phyloP scores from a whole-genome alignment of 768 basidiomycete species.

The Tylopilus felleus region DNA sequence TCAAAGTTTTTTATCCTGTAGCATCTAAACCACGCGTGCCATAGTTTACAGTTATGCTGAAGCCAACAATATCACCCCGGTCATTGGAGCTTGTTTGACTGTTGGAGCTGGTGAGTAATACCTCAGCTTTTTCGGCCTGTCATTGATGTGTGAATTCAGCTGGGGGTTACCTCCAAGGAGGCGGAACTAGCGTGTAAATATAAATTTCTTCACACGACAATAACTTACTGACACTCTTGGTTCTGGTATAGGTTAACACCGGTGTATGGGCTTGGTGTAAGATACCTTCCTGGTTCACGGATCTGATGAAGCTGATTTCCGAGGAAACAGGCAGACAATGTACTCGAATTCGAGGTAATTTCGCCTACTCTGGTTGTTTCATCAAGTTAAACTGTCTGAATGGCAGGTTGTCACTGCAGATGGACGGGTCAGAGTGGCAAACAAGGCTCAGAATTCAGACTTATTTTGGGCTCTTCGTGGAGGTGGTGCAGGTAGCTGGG shows the following conservation, averaged over 20 bases:
- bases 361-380: background rate
- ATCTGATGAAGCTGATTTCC: background rate
- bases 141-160: constrained; percentile 19
- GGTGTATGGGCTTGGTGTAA: constrained; percentile 40
- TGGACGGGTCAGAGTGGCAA: constrained; percentile 38
- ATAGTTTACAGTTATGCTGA: constrained; percentile 18
- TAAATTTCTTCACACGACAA: background rate
- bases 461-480: constrained; percentile 56
- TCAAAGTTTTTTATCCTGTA: background rate
- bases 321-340: constrained; percentile 39
- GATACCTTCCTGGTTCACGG: background rate
- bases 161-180: constrained; percentile 50
- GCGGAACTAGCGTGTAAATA: constrained; percentile 39
- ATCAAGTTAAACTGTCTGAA: background rate
- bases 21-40: background rate
- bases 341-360: constrained; percentile 38
- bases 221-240: background rate
- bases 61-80: constrained; percentile 11
- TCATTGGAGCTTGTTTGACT: constrained; percentile 20
- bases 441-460: constrained; percentile 40
- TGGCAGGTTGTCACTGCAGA: constrained; percentile 37
- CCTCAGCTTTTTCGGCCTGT: background rate
- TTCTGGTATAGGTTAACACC: constrained; percentile 29
- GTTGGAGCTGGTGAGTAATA: constrained; percentile 15
- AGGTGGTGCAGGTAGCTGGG: constrained; percentile 51